phyloP scores from a whole-genome alignment of 148 eudicot species.

The Suaeda aralocaspica region DNA sequence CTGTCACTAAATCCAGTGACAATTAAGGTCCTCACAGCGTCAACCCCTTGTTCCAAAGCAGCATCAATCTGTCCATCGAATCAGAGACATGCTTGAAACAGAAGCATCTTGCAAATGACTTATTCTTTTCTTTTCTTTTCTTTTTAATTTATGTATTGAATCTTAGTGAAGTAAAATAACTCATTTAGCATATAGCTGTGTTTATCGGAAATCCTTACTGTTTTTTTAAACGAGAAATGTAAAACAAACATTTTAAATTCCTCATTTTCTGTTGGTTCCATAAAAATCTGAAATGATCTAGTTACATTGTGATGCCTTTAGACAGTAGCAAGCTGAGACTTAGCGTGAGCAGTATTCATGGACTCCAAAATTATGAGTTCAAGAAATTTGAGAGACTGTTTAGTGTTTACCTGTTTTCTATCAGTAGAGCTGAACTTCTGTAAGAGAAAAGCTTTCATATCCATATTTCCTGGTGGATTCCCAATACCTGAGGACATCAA shows the following conservation, averaged over 20 bases:
- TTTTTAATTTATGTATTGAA: neutral
- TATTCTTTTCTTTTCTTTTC: too few species aligned
- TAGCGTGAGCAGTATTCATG: neutral
- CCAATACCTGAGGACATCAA: constrained; percentile 60
- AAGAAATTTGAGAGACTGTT: neutral
- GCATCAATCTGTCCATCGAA: constrained; percentile 62
- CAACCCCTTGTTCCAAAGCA: constrained; percentile 88
- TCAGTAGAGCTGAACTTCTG: constrained; percentile 77
- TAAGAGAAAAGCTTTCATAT: constrained; percentile 90
- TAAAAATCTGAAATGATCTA: too few species aligned
- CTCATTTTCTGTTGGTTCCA: too few species aligned
- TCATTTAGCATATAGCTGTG: too few species aligned
- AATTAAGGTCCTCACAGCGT: constrained; percentile 67
- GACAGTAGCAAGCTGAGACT: constrained; percentile 2
- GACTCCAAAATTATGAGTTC: neutral
- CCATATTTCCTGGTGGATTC: constrained; percentile 94
- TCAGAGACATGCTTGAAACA: neutral
- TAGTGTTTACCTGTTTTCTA: constrained; percentile 48
- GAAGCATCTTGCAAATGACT: neutral
- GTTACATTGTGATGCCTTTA: neutral
- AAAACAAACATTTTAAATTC: too few species aligned
- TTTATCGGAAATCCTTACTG: too few species aligned
- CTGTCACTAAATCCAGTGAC: constrained; percentile 59
- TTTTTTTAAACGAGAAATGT: too few species aligned
- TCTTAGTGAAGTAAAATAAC: too few species aligned